A percentile compares a stretch with the other conserved stretches of the same genome.
These are phyloP conservation scores for Brassica balearica DNA, from an alignment of 441 rosid genomes.

Conservation along the genomic window DNA sequence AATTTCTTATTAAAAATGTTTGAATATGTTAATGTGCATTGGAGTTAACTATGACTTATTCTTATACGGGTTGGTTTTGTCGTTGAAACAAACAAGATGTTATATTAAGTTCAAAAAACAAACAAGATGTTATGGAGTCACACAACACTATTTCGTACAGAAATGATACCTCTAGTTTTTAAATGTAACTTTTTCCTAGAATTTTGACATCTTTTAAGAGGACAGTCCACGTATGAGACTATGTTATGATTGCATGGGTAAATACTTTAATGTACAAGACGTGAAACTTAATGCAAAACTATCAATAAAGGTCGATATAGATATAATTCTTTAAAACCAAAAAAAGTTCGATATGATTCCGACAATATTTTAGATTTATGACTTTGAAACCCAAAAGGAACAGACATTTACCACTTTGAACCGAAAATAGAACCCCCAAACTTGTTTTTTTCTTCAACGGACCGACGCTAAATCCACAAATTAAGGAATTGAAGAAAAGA, in stretches of 20 bases:
- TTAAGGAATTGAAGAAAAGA: constrained; percentile 28
- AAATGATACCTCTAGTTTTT: not conserved
- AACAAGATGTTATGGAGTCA: not conserved
- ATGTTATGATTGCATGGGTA: constrained; percentile 36
- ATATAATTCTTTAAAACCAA: not conserved
- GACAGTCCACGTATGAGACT: constrained; percentile 9
- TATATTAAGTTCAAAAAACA: too few species aligned
- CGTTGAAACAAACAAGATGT: too few species aligned
- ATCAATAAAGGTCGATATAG: constrained; percentile 22
- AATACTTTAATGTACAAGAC: constrained; percentile 30
- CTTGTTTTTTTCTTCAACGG: constrained; percentile 11
- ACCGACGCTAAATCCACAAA: constrained; percentile 43
- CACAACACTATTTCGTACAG: not conserved
- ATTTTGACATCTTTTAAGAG: constrained; percentile 2
- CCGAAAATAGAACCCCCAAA: constrained; percentile 15
- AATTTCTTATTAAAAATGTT: not conserved
- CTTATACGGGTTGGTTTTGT: too few species aligned
- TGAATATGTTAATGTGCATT: too few species aligned
- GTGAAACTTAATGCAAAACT: constrained; percentile 27
- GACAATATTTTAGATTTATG: constrained; percentile 30
- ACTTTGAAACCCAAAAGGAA: constrained; percentile 14
- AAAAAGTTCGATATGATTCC: constrained; percentile 29
- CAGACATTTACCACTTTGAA: constrained; percentile 31
- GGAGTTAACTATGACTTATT: too few species aligned
- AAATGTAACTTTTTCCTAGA: not conserved